Evolutionary conservation across 371 early-diverging fungal species (phyloP).

Genomic region (Saksenaea oblongispora): DNA sequence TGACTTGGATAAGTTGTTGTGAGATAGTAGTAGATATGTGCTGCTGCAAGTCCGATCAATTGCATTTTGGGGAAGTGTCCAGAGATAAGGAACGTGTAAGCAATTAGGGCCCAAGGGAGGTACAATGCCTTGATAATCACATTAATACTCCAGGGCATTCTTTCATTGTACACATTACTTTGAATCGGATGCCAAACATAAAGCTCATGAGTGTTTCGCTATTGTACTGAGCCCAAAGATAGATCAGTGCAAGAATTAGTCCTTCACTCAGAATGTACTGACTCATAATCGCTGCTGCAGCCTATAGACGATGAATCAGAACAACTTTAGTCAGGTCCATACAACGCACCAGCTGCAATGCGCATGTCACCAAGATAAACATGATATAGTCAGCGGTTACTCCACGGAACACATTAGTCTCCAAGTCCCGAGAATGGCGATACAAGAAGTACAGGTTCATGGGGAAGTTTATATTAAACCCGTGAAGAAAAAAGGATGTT

Average conservation of each 20-base stretch:
- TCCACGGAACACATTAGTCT: slow-evolving; percentile 68
- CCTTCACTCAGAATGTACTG: slow-evolving; percentile 42
- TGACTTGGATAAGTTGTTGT: slow-evolving; percentile 53
- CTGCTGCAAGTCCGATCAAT: slow-evolving; percentile 47
- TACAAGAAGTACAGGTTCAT: slow-evolving; percentile 77
- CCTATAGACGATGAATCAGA: not conserved
- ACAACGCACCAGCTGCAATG: slow-evolving; percentile 32
- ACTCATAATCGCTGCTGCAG: slow-evolving; percentile 20
- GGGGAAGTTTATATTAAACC: slow-evolving; percentile 57
- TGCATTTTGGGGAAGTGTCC: slow-evolving; percentile 51
- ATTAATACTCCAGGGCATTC: slow-evolving; percentile 20
- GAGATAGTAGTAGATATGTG: slow-evolving; percentile 61
- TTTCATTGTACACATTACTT: slow-evolving; percentile 45
- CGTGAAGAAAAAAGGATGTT: slow-evolving; percentile 66
- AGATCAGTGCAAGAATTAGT: slow-evolving; percentile 66
- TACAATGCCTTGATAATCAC: slow-evolving; percentile 53
- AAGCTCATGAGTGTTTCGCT: slow-evolving; percentile 70
- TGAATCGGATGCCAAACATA: slow-evolving; percentile 83
- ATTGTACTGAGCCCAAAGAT: slow-evolving; percentile 78
- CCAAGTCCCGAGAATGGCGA: slow-evolving; percentile 73
- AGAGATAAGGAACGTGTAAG: slow-evolving; percentile 68
- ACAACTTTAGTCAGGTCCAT: too few species aligned
- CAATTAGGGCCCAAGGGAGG: slow-evolving; percentile 73
- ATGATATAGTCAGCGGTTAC: slow-evolving; percentile 82
- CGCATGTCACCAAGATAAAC: slow-evolving; percentile 62